Evolutionary conservation across 2,329 filamentous ascomycete species (phyloP), one percentile per base, ranked within the genome.

Genomic region (Fusarium veterinarium): DNA sequence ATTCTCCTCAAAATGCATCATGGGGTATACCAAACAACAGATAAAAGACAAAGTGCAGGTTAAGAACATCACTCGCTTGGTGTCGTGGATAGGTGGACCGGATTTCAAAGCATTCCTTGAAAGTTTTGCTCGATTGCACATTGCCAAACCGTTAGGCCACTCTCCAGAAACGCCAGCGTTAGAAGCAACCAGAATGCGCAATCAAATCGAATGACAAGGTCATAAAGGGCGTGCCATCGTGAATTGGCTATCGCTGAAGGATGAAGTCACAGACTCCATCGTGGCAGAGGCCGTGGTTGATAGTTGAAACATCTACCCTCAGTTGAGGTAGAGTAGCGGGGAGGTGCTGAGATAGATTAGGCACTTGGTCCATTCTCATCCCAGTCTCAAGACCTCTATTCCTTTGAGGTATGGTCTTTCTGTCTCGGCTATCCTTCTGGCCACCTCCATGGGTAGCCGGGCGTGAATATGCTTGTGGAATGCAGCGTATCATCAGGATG

Each of bases 171-270:
- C 56, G 69, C 66, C 69, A 64, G 63, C 60, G 60, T 70, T 71
- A 42, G 61, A 63, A 67, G 64, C 62, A 58, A 68, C 64, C 53
- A 62, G 59, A 56, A 52, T 56, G 57, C 42, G 63, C 63, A 56
- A 46, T 66, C 70, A 64, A 55, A 66, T 56, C 51, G 56, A 71
- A 66, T 68, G 49, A 51, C 51, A 73, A 60, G 75, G 64, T 81
- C 80, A 75, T 82, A 75, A 80, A 77, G 67, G 75, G 79, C 80
- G 74, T 82, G 58, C 76, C 75, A 73, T 82, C 81, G 73, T 82
- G 73, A 78, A 57, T 77, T 73, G 73, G 72, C 67, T 69, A 55
- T 61, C 64, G 67, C 55, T 69, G 51, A 69, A 71, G 52, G 45
- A 74, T 60, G 63, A 51, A 74, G 67, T 53, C 64, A 57, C 62